Evolutionary conservation across 495 filamentous ascomycete species (phyloP).

Genomic region (Aspergillus panamensis): DNA sequence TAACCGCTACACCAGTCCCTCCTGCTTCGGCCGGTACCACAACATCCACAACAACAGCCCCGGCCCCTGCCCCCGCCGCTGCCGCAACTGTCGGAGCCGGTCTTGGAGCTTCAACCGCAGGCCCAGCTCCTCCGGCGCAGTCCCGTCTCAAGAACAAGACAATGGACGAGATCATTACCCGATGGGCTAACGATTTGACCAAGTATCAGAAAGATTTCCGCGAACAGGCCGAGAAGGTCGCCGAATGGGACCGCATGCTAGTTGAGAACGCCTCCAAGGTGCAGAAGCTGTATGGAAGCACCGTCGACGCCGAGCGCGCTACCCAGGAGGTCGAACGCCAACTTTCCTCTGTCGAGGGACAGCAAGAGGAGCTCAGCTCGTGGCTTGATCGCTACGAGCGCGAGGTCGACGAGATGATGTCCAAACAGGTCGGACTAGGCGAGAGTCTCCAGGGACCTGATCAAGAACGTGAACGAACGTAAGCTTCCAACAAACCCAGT

Average conservation of each 20-base stretch:
- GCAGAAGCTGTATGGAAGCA: constrained; percentile 78
- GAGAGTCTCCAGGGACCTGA: constrained; percentile 80
- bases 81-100: constrained; percentile 28
- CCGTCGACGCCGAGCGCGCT: constrained; percentile 85
- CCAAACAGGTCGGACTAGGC: constrained; percentile 62
- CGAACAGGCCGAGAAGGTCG: constrained; percentile 77
- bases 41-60: constrained; percentile 11
- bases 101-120: constrained; percentile 68
- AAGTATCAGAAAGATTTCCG: constrained; percentile 97
- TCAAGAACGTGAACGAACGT: constrained; percentile 88
- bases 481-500: constrained; percentile 33
- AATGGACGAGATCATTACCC: constrained; percentile 99
- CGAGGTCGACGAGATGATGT: constrained; percentile 82
- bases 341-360: constrained; percentile 77
- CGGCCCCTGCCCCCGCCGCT: background rate
- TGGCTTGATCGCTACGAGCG: constrained; percentile 87
- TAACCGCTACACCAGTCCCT: constrained; percentile 3
- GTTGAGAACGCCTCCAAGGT: constrained; percentile 93
- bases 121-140: constrained; percentile 69
- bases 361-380: constrained; percentile 80
- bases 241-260: constrained; percentile 85
- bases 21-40: constrained; percentile 21
- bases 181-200: constrained; percentile 90
- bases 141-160: constrained; percentile 96
- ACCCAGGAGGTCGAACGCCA: constrained; percentile 90